Conservation (phyloP, 2,329 filamentous ascomycete species). For the Arthroderma sp. region DNA sequence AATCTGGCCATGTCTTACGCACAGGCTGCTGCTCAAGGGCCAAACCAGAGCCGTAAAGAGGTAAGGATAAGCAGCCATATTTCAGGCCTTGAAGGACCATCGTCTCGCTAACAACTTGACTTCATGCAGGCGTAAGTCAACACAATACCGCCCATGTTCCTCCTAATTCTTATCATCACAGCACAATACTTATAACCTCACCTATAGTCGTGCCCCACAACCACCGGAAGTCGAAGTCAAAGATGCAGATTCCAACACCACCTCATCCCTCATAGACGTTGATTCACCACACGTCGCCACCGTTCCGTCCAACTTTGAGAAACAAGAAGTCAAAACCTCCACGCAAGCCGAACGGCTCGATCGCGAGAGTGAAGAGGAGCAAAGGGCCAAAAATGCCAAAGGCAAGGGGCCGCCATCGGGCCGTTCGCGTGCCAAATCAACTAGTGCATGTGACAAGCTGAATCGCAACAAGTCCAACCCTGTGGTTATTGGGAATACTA, state of each 20-base stretch:
- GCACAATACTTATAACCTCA: background rate
- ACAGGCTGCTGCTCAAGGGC: slow-evolving; percentile 33
- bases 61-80: slow-evolving; percentile 19
- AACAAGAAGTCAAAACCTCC: slow-evolving; percentile 31
- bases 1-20: slow-evolving; percentile 33
- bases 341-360: slow-evolving; percentile 35
- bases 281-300: slow-evolving; percentile 33
- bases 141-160: background rate
- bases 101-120: slow-evolving; percentile 8
- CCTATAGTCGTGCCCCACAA: slow-evolving; percentile 28
- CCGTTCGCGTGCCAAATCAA: slow-evolving; percentile 15
- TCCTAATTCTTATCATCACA: too few species aligned
- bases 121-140: slow-evolving; percentile 25
- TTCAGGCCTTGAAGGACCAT: background rate
- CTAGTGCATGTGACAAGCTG: slow-evolving; percentile 19
- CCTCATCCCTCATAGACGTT: slow-evolving; percentile 34
- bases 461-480: slow-evolving; percentile 33
- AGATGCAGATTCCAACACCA: slow-evolving; percentile 24
- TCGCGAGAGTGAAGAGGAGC: slow-evolving; percentile 22
- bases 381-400: background rate
- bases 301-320: slow-evolving; percentile 29
- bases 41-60: slow-evolving; percentile 35
- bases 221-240: slow-evolving; percentile 26
- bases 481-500: slow-evolving; percentile 34
- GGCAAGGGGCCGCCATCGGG: background rate